phyloP scores from a whole-genome alignment of 495 filamentous ascomycete genomes.

The Trichoderma orchidacearum region DNA sequence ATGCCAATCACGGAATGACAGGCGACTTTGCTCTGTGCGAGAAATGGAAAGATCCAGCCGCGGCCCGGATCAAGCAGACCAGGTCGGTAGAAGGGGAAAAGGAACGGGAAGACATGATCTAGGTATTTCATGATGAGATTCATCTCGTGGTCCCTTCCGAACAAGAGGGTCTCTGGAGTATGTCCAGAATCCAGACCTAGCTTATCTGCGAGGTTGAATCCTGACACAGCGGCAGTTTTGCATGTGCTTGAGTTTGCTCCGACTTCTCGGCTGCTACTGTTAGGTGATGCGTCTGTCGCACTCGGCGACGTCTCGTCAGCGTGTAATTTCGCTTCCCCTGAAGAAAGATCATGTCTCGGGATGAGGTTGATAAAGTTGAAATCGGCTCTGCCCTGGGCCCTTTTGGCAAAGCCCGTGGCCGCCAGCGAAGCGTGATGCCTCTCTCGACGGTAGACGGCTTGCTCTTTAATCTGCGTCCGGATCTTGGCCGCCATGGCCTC shows the following conservation, averaged over 20 bases:
- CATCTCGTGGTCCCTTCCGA: conserved; percentile 6
- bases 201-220: background rate
- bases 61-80: conserved; percentile 28
- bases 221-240: background rate
- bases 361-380: background rate
- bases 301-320: background rate
- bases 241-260: background rate
- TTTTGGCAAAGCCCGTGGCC: background rate
- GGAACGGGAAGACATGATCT: conserved; percentile 35
- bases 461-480: conserved; percentile 35
- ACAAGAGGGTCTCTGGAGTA: background rate
- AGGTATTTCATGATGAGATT: conserved; percentile 32
- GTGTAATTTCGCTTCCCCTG: conserved; percentile 13
- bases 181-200: background rate
- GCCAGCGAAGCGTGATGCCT: conserved; percentile 5
- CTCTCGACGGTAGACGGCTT: conserved; percentile 23
- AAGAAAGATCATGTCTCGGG: background rate
- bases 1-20: conserved; percentile 30
- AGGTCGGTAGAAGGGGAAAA: conserved; percentile 41
- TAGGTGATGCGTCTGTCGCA: background rate
- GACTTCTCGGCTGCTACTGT: no score
- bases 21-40: conserved; percentile 31
- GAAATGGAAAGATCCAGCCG: conserved; percentile 36
- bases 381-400: conserved; percentile 4
- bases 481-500: conserved; percentile 31